A percentile compares a stretch with the other conserved stretches of the same genome.
phyloP scores from a whole-genome alignment of 441 rosid genomes.

The Metrosideros polymorpha region DNA sequence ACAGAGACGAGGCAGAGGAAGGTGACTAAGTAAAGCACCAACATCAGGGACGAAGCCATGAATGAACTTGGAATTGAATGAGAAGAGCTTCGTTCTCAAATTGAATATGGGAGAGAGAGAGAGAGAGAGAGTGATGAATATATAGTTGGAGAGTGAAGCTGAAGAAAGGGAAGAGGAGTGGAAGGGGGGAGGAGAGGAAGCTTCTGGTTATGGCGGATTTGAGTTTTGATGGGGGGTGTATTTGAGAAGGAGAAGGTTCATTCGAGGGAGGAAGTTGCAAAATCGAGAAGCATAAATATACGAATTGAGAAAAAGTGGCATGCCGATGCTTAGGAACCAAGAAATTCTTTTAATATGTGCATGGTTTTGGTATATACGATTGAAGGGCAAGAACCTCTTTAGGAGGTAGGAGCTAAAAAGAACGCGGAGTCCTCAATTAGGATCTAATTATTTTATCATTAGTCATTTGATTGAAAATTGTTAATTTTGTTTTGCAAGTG shows the following conservation, averaged over 20 bases:
- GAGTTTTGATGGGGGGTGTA: background rate
- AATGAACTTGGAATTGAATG: background rate
- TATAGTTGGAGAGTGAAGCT: background rate
- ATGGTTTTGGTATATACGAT: background rate
- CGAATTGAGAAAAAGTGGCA: background rate
- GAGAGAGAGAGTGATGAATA: background rate
- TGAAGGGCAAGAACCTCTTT: background rate
- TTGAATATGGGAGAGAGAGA: background rate
- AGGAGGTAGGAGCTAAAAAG: background rate
- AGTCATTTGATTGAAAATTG: background rate
- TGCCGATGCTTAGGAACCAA: background rate
- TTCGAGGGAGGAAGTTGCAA: background rate
- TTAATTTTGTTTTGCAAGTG: background rate
- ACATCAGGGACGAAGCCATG: slow-evolving; percentile 22
- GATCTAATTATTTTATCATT: background rate
- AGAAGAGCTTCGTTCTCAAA: background rate
- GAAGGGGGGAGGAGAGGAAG: background rate
- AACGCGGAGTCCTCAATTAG: background rate
- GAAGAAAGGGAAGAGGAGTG: background rate
- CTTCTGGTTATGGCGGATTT: background rate
- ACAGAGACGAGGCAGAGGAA: slow-evolving; percentile 10
- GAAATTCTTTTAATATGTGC: background rate
- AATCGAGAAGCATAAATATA: background rate
- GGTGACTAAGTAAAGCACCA: slow-evolving; percentile 9
- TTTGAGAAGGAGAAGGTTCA: background rate